These are phyloP conservation scores for Camelina laxa DNA, from an alignment of 345 rosid genomes.

Conservation along the genomic window DNA sequence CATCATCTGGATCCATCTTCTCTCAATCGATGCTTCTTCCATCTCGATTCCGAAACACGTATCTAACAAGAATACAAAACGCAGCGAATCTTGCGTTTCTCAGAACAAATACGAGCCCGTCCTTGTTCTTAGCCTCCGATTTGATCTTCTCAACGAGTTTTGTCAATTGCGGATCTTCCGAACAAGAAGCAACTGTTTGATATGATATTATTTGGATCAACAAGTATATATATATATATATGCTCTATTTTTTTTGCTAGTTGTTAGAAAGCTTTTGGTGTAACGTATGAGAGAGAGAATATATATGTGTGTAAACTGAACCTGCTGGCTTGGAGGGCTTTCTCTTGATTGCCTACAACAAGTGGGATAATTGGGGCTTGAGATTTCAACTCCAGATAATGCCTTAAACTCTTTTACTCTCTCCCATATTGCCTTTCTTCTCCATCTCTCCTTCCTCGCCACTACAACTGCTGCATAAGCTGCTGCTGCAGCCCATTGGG, in stretches of 20 bases:
- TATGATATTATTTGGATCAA: background rate
- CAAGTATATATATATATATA: background rate
- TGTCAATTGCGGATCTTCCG: slow-evolving; percentile 68
- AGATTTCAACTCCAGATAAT: slow-evolving; percentile 72
- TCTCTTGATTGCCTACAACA: slow-evolving; percentile 84
- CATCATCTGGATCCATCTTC: slow-evolving; percentile 67
- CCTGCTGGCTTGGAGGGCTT: slow-evolving; percentile 88
- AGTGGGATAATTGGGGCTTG: slow-evolving; percentile 87
- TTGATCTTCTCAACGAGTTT: slow-evolving; percentile 51
- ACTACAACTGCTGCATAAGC: slow-evolving; percentile 88
- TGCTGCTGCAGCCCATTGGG: slow-evolving; percentile 87
- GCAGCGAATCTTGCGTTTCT: slow-evolving; percentile 65
- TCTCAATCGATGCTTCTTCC: slow-evolving; percentile 64
- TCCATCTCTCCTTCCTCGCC: slow-evolving; percentile 84
- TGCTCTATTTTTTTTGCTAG: too few relatives aligned
- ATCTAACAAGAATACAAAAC: slow-evolving; percentile 62
- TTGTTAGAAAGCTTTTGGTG: background rate
- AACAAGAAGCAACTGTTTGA: background rate
- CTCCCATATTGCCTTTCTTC: slow-evolving; percentile 83
- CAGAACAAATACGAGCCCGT: slow-evolving; percentile 60
- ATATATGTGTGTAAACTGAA: slow-evolving; percentile 34
- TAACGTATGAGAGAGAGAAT: slow-evolving; percentile 23
- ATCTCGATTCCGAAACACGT: slow-evolving; percentile 81
- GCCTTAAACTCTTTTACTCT: slow-evolving; percentile 70
- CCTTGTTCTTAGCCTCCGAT: slow-evolving; percentile 52